Base-by-base conservation (phyloP, 306 rosid species). In the Ziziphus jujuba region DNA sequence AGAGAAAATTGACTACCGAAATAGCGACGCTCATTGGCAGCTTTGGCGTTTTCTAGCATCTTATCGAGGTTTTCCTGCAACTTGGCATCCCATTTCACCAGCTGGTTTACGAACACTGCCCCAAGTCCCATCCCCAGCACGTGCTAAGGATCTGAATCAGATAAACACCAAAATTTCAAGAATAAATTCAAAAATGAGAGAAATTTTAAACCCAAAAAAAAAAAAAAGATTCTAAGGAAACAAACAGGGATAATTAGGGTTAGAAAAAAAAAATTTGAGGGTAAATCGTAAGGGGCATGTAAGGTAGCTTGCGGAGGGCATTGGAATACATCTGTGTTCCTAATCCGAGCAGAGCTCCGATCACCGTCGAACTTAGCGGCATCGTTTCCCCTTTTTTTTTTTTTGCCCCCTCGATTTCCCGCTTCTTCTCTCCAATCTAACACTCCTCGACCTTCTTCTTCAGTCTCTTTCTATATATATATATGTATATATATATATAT, bases 281-380 rank as follows among this genome's bases (percentile, higher is more conserved):
- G 64, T 66, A 31, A 15, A 44, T 33, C 66, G 40, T 83, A 92
- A 96, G 97, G 77, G 97, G 96, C 97, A 90, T 92, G 75, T 87
- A 90, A 23, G 97, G 98, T n/a, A 92, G 97, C 73, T 88, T 93
- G 20, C 99, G 96, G 78, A 93, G 99, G 57, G 99, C 95, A 57
- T 93, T 93, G 77, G 99, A 93, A 69, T 88, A 85, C 97, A 90
- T 80, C 85, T 93, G 99, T 6, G 87, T 86, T 1, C 97, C 92
- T 74, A 93, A 63, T 0, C 97, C 99, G 33, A 93, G 61, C 17
- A 90, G 77, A 35, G 96, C 95, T 75, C 99, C 99, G 83, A 93
- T 40, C 87, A 79, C 76, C 76, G 96, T 88, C 81, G 95, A 70
- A 63, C 91, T 85, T 59, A 86, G 34, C 19, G 78, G 84, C 98